A percentile compares a stretch with the other conserved stretches of the same genome.
Evolutionary conservation across 177 flowering plant genomes (phyloP).

Genomic region (Tripterygium wilfordii): DNA sequence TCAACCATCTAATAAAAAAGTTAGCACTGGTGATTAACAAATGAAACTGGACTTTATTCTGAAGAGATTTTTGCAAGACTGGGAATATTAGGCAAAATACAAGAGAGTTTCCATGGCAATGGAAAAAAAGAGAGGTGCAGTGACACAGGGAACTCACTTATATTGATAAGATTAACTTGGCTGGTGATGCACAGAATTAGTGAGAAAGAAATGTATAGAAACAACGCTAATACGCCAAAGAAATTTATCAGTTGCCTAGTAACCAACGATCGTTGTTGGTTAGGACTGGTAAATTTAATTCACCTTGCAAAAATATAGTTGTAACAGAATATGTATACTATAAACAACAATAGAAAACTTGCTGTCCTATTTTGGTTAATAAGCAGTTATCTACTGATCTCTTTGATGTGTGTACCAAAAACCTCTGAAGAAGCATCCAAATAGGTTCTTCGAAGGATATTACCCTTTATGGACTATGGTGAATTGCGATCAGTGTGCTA

Average conservation of each 20-base stretch:
- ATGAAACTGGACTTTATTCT: too few species aligned
- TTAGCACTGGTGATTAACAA: too few species aligned
- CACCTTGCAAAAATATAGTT: slow-evolving; percentile 24
- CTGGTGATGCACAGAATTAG: too few species aligned
- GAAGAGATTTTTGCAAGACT: too few species aligned
- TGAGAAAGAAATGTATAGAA: too few species aligned
- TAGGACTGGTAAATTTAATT: slow-evolving; percentile 17
- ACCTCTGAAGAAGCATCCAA: slow-evolving; percentile 27
- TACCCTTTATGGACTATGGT: slow-evolving; percentile 18
- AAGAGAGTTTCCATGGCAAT: too few species aligned
- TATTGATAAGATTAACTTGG: too few species aligned
- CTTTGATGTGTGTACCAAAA: slow-evolving; percentile 20
- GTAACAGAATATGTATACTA: slow-evolving; percentile 35
- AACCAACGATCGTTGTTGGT: slow-evolving; percentile 13
- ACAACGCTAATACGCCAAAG: too few species aligned
- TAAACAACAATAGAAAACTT: slow-evolving; percentile 25
- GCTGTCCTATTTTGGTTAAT: slow-evolving; percentile 28
- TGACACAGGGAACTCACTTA: too few species aligned
- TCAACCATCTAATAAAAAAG: too few species aligned
- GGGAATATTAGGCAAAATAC: too few species aligned
- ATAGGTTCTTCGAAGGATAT: slow-evolving; percentile 22
- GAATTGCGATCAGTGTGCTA: slow-evolving; percentile 14
- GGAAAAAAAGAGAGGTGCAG: too few species aligned
- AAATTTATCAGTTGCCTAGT: slow-evolving; percentile 6
- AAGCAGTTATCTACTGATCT: slow-evolving; percentile 21